Evolutionary conservation across 140 eudicot genomes (phyloP).

Genomic region (Ambrosia hybrid): DNA sequence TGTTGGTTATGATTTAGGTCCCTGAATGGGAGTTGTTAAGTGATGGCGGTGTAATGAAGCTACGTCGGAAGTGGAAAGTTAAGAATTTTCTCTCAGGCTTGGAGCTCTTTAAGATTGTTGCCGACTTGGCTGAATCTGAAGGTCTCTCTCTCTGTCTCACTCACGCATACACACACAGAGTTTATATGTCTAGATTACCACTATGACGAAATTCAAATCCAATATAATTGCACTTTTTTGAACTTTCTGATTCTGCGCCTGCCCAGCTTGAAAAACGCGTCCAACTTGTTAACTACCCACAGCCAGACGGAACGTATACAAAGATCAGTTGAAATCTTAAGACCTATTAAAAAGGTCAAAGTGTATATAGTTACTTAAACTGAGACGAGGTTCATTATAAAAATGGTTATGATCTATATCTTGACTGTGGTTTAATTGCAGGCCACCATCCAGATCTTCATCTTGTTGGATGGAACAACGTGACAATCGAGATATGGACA

Average conservation of each 20-base stretch:
- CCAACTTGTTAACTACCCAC: background rate
- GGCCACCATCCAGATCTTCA: conserved; percentile 99
- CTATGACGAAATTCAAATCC: background rate
- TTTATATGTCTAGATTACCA: too few relatives aligned
- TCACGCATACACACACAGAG: background rate
- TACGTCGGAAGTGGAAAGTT: conserved; percentile 79
- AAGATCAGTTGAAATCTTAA: background rate
- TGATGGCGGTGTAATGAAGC: conserved; percentile 66
- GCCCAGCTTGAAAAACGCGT: background rate
- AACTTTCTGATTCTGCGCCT: background rate
- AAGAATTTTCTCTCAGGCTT: conserved; percentile 75
- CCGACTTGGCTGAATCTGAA: conserved; percentile 83
- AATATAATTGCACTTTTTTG: too few relatives aligned
- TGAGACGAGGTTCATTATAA: background rate
- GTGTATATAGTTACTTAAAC: background rate
- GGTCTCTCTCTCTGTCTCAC: conserved; percentile 41
- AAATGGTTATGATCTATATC: conserved; percentile 9
- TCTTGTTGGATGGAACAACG: conserved; percentile 94
- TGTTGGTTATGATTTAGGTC: conserved; percentile 44
- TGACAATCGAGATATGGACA: conserved; percentile 83
- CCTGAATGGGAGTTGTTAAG: conserved; percentile 76
- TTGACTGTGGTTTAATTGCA: conserved; percentile 26
- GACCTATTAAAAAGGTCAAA: conserved; percentile 9
- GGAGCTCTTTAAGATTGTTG: conserved; percentile 75
- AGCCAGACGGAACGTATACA: background rate